phyloP scores from a whole-genome alignment of 2,329 filamentous ascomycete species.

The Escovopsis sp. region DNA sequence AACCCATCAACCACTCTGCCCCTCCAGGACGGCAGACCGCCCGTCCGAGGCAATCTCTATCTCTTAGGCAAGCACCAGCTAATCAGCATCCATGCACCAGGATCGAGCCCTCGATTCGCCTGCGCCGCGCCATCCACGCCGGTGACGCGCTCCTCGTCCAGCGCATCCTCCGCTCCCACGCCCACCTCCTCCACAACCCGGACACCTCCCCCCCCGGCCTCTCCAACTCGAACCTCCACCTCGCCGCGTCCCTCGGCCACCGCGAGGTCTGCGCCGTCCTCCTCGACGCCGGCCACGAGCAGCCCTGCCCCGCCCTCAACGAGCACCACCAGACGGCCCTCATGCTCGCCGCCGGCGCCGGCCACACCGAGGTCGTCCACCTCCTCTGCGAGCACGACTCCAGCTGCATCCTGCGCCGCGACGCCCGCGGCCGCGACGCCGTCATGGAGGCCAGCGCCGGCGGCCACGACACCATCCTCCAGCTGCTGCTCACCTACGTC shows the following conservation, averaged over 20 bases:
- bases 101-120: slow-evolving; percentile 63
- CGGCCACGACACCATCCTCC: slow-evolving; percentile 49
- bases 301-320: slow-evolving; percentile 58
- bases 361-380: slow-evolving; percentile 59
- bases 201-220: slow-evolving; percentile 52
- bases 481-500: slow-evolving; percentile 46
- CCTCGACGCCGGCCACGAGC: slow-evolving; percentile 60
- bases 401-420: slow-evolving; percentile 45
- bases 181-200: slow-evolving; percentile 59
- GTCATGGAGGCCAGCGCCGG: slow-evolving; percentile 49
- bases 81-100: too few relatives aligned
- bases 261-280: slow-evolving; percentile 54
- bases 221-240: slow-evolving; percentile 71
- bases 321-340: slow-evolving; percentile 67
- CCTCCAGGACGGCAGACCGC: too few relatives aligned
- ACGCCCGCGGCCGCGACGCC: slow-evolving; percentile 55
- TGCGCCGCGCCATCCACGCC: slow-evolving; percentile 67
- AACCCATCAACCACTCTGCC: too few relatives aligned
- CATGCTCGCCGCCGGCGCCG: slow-evolving; percentile 57
- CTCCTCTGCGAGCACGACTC: slow-evolving; percentile 52
- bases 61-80: too few relatives aligned
- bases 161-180: slow-evolving; percentile 63
- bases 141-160: slow-evolving; percentile 57
- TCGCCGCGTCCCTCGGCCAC: slow-evolving; percentile 61
- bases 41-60: too few relatives aligned